Base-by-base conservation (phyloP, 345 rosid genomes). In the Eucalyptus paniculata region DNA sequence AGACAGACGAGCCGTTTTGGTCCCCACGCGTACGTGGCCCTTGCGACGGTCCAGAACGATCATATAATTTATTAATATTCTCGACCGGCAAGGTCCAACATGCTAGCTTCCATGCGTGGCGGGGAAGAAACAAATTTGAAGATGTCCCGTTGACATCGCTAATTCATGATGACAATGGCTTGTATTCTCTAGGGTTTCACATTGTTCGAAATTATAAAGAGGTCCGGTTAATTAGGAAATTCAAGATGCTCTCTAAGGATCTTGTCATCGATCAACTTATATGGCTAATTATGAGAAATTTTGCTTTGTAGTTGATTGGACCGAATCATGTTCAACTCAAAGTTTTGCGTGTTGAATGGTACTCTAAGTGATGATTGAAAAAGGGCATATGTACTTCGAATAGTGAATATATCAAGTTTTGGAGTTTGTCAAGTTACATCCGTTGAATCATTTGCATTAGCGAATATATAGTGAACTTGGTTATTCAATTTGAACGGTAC, bases 241-340 rank as follows among this genome's bases (percentile, higher is more conserved):
- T 23, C 12, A 21, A 40, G 30, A 77, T 12, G 30, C 85, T 77
- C 30, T 77, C 3, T 11, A 21, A 11, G 47, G 47, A 77, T 77
- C 47, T 23, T 10, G 47, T 40, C 47, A 21, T 40, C 47, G 2
- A 40, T 21, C 47, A 30, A 40, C 47, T 77, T 12, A 3, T 40
- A 77, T 40, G 28, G 4, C 28, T 77, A 12, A 0, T 21, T 40
- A 77, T 40, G 13, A 42, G 30, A 77, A 12, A 40, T 77, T 77
- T 37, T 23, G 1, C 47, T 77, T 77, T 4, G 15, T 12, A 77
- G 12, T 37, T 77, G 45, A 2, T 72, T 37, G 45, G 45, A 37
- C 0, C 0, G 3, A 6, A 40, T 5, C 1, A 0, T 3, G 26
- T 6, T 72, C 45, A 2, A 65, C 77, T 65, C 11, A 65, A 16